A percentile compares a stretch with the other conserved stretches of the same genome.
Conservation (phyloP, 2,329 filamentous ascomycete species). For the Pseudogymnoascus sp. region DNA sequence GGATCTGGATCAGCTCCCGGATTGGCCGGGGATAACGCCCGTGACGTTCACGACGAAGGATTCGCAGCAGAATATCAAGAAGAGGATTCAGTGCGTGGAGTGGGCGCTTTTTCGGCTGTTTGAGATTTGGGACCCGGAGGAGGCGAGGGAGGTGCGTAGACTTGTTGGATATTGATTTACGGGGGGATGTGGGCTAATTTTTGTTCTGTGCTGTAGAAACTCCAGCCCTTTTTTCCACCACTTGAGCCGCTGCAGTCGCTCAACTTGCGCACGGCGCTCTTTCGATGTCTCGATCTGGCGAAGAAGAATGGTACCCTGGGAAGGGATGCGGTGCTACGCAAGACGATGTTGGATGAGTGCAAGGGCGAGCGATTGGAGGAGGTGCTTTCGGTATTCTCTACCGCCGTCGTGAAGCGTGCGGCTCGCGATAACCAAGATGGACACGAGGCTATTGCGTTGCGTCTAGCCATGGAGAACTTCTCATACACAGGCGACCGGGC, state of each 20-base stretch:
- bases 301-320: conserved; percentile 84
- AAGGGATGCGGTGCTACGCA: conserved; percentile 71
- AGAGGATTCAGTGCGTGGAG: conserved; percentile 73
- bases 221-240: conserved; percentile 84
- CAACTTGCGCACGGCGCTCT: conserved; percentile 77
- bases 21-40: conserved; percentile 71
- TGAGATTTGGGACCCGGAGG: conserved; percentile 69
- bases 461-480: conserved; percentile 50
- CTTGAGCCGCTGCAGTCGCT: conserved; percentile 83
- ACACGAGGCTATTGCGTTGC: conserved; percentile 42
- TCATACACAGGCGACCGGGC: conserved; percentile 47
- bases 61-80: conserved; percentile 66
- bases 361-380: conserved; percentile 87
- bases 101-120: conserved; percentile 90
- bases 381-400: conserved; percentile 74
- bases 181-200: conserved; percentile 12
- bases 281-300: conserved; percentile 70
- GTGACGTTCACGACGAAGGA: conserved; percentile 63
- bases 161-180: conserved; percentile 12
- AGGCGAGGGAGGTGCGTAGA: conserved; percentile 58
- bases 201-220: conserved; percentile 45
- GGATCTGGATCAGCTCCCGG: conserved; percentile 63
- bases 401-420: conserved; percentile 66
- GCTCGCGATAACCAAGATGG: conserved; percentile 38
- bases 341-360: conserved; percentile 96